Evolutionary conservation across 768 basidiomycete genomes (phyloP).

Genomic region (Boletellus ananiceps): DNA sequence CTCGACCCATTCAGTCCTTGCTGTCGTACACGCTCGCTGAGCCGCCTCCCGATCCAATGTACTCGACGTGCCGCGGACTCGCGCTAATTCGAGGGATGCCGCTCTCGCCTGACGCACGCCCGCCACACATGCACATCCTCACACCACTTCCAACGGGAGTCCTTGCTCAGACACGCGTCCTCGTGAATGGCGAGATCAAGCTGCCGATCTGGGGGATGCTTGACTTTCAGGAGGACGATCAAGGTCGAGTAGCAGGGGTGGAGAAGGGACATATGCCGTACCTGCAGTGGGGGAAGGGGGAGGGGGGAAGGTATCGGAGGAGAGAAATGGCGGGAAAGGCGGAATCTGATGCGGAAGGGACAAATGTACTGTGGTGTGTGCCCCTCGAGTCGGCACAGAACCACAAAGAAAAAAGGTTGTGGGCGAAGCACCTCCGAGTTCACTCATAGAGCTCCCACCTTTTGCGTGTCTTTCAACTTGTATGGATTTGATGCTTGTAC

Average conservation of each 20-base stretch:
- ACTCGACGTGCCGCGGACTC: constrained; percentile 68
- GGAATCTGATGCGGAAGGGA: constrained; percentile 83
- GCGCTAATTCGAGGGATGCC: constrained; percentile 61
- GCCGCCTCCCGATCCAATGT: constrained; percentile 49
- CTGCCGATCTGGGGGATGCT: constrained; percentile 85
- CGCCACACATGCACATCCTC: constrained; percentile 59
- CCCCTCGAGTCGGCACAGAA: too few species aligned
- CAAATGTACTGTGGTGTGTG: constrained; percentile 47
- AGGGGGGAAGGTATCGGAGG: constrained; percentile 65
- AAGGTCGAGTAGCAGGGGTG: constrained; percentile 43
- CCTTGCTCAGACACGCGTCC: constrained; percentile 32
- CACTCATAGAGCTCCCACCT: too few species aligned
- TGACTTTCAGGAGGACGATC: constrained; percentile 50
- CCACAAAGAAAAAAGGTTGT: too few species aligned
- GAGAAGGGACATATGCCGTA: constrained; percentile 62
- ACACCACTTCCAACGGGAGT: constrained; percentile 61
- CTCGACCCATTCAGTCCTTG: neutral
- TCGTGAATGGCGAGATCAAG: constrained; percentile 88
- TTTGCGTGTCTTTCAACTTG: too few species aligned
- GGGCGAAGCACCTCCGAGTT: too few species aligned
- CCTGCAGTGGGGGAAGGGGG: constrained; percentile 75
- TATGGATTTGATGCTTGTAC: too few species aligned
- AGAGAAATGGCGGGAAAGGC: constrained; percentile 72
- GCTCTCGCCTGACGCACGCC: constrained; percentile 9
- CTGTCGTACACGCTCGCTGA: constrained; percentile 59